Evolutionary conservation across 1,139 yeast genomes (phyloP).

Genomic region (Geotrichum restrictum): DNA sequence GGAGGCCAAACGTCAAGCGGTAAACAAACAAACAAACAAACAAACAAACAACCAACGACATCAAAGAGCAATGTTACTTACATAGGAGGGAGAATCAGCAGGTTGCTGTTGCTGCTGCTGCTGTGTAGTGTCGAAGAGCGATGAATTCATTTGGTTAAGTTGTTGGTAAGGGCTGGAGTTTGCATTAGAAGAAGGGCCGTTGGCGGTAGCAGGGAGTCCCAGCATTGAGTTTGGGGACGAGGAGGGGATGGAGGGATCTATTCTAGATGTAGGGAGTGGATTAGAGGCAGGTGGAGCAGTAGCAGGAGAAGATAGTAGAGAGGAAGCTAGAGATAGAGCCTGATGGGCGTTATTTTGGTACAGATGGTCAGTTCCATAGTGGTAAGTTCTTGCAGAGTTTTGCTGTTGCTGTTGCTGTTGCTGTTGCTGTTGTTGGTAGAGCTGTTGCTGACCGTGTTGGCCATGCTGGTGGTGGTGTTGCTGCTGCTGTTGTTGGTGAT

Average conservation of each 20-base stretch:
- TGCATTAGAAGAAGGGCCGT: no score
- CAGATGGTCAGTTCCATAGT: background rate
- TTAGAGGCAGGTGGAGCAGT: background rate
- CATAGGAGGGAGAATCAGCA: conserved; percentile 1
- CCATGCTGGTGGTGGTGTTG: no score
- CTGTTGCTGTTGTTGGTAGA: background rate
- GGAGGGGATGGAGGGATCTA: no score
- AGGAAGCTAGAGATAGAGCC: background rate
- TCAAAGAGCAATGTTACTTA: background rate
- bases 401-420: background rate
- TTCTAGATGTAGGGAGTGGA: no score
- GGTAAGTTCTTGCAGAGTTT: background rate
- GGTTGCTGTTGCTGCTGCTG: background rate
- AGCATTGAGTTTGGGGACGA: no score
- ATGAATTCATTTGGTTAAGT: background rate
- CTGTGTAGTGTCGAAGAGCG: background rate
- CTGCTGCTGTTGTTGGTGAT: no score
- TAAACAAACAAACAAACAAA: no score
- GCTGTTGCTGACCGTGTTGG: no score
- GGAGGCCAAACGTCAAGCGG: no score
- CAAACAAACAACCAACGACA: no score
- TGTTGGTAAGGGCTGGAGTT: background rate
- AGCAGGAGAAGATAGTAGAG: background rate
- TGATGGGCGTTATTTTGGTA: background rate
- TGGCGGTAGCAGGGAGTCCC: background rate